Base-by-base conservation (phyloP, 1,284 basidiomycete genomes). In the Melampsora larici-populina region DNA sequence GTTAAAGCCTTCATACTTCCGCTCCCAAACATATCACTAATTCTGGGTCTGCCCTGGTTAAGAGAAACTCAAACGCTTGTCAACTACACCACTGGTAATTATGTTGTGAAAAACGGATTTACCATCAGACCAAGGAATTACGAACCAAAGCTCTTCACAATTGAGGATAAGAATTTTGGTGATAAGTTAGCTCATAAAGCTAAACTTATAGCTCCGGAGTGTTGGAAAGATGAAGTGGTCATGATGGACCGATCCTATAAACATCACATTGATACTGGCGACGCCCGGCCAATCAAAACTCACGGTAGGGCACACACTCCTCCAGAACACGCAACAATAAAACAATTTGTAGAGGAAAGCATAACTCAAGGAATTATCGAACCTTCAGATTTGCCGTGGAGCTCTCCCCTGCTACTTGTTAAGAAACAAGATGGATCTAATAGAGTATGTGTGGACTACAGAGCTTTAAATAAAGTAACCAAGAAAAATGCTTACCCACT, bases 401-500 rank as follows among this genome's bases (percentile, higher is more conserved):
- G 15, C 21, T 24, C 69, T 4, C 36, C 36, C 36, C 36, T 36
- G 4, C 9, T 36, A 36, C 36, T 36, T 36, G 36, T 36, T 9
- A 36, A 36, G 36, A 36, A 36, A 36, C 36, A 3, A 36, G 36
- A 36, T 40, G 70, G 70, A 1, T 40, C 31, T 1, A n/a, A 13
- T 17, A 58, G 55, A 21, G 55, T 62, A 40, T 71, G 70, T 62
- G 55, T 62, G 7, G 31, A 60, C 24, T 71, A 71, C 62, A 3
- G 70, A n/a, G 43, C 51, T 43, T 18, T 71, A 4, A 71, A 71
- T 43, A 13, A 29, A 1, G 13, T 71, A n/a, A 71, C 51, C 4
- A 26, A 36, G 1, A 71, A 71, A 62, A 43, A 71, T 31, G 51
- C 33, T 33, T 71, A n/a, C 40, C 70, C 70, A 0, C 15, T 71